phyloP scores from a whole-genome alignment of 1,284 basidiomycete genomes.

The Chondrostereum purpureum region DNA sequence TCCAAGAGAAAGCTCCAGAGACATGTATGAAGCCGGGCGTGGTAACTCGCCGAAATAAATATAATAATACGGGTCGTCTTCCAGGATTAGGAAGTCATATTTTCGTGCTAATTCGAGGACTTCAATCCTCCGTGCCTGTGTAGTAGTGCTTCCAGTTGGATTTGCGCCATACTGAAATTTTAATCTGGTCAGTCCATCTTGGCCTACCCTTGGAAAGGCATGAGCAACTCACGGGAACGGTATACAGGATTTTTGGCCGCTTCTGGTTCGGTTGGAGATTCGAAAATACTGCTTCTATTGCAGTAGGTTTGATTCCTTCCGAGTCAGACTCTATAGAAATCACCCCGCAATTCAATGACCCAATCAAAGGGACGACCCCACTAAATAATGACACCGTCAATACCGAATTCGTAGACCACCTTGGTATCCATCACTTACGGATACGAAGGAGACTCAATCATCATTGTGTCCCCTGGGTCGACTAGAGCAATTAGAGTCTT shows the following conservation, averaged over 20 bases:
- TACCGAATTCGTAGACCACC: not conserved
- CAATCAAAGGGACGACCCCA: not conserved
- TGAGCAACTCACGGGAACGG: slow-evolving; percentile 36
- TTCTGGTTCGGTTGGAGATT: slow-evolving; percentile 51
- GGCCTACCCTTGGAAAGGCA: too few species aligned
- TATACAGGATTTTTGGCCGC: slow-evolving; percentile 64
- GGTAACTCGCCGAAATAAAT: slow-evolving; percentile 47
- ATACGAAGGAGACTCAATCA: slow-evolving; percentile 66
- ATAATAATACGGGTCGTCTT: slow-evolving; percentile 79
- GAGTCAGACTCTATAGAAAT: slow-evolving; percentile 58
- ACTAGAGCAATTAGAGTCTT: slow-evolving; percentile 48
- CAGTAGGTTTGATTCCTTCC: slow-evolving; percentile 46
- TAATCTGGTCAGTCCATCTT: not conserved
- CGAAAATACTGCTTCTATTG: slow-evolving; percentile 45
- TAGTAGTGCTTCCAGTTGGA: slow-evolving; percentile 54
- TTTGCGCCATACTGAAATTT: slow-evolving; percentile 45
- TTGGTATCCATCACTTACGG: too few species aligned
- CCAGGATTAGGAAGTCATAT: slow-evolving; percentile 59
- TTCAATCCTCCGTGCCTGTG: slow-evolving; percentile 48
- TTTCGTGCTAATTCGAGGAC: slow-evolving; percentile 52
- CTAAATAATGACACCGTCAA: not conserved
- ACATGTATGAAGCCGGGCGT: slow-evolving; percentile 58
- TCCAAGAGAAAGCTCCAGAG: slow-evolving; percentile 43
- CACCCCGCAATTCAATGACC: slow-evolving; percentile 27
- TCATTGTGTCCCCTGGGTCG: slow-evolving; percentile 57